phyloP scores from a whole-genome alignment of 257 asterid genomes.

The Verbena officinalis region DNA sequence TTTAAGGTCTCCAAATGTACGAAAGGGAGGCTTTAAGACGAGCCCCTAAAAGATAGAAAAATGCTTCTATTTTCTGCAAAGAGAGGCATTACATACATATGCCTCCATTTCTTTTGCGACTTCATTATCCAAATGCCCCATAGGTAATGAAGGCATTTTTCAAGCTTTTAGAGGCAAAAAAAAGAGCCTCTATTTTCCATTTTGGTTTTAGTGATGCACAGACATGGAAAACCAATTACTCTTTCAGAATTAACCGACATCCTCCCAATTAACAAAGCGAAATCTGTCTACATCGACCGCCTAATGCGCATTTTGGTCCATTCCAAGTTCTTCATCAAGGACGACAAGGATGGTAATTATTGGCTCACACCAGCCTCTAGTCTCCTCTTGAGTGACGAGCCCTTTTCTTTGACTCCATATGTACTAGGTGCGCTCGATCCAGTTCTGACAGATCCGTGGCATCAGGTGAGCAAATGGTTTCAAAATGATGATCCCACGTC shows the following conservation, averaged over 20 bases:
- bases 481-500: background rate
- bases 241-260: background rate
- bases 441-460: background rate
- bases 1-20: too few relatives aligned
- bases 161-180: too few relatives aligned
- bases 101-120: too few relatives aligned
- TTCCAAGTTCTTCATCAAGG: background rate
- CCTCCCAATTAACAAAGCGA: background rate
- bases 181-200: too few relatives aligned
- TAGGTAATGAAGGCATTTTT: too few relatives aligned
- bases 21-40: too few relatives aligned
- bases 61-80: too few relatives aligned
- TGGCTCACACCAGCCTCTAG: constrained; percentile 1
- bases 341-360: background rate
- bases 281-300: background rate
- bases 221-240: background rate
- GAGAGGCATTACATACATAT: too few relatives aligned
- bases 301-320: background rate
- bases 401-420: background rate
- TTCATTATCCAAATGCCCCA: too few relatives aligned
- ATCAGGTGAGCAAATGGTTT: background rate
- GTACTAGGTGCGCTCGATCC: background rate
- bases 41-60: too few relatives aligned
- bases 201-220: too few relatives aligned
- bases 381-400: background rate